Conservation (phyloP, 2,329 filamentous ascomycete species). For the Gnomoniopsis smithogilvyi region DNA sequence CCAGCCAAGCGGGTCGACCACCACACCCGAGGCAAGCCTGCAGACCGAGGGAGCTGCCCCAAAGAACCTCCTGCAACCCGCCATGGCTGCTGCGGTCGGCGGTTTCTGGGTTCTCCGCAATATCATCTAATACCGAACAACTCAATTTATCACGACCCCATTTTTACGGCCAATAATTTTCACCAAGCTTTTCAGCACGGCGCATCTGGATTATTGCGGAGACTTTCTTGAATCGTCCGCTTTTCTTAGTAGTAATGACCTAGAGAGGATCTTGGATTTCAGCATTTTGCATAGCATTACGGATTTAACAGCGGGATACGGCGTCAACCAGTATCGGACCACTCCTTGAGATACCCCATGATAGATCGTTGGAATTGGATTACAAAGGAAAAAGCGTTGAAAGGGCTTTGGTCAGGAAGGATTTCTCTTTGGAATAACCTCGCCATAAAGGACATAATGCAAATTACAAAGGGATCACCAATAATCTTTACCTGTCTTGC, state of each 20-base stretch:
- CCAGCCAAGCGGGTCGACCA: constrained; percentile 23
- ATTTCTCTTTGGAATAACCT: not conserved
- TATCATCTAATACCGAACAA: not conserved
- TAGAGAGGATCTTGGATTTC: not conserved
- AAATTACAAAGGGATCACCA: not conserved
- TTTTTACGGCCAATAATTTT: not conserved
- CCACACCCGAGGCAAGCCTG: constrained; percentile 31
- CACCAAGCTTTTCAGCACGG: not conserved
- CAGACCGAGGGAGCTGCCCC: constrained; percentile 27
- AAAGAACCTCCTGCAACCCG: not conserved
- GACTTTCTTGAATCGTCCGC: not conserved
- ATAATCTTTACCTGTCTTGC: not conserved
- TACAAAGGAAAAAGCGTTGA: not conserved
- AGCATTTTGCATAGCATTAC: constrained; percentile 16
- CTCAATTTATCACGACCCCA: not conserved
- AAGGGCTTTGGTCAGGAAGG: not conserved
- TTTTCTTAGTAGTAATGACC: not conserved
- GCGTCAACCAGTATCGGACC: constrained; percentile 19
- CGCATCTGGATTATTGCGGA: not conserved
- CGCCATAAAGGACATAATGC: not conserved
- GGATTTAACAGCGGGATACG: constrained; percentile 18
- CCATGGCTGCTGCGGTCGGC: not conserved
- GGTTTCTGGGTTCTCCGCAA: constrained; percentile 16
- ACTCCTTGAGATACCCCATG: constrained; percentile 16
- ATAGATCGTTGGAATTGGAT: constrained; percentile 1